Percentiles rank a stretch among this genome's conserved stretches.
These are phyloP conservation scores for Abelmoschus esculentus DNA, from an alignment of 345 rosid species.

Conservation along the genomic window DNA sequence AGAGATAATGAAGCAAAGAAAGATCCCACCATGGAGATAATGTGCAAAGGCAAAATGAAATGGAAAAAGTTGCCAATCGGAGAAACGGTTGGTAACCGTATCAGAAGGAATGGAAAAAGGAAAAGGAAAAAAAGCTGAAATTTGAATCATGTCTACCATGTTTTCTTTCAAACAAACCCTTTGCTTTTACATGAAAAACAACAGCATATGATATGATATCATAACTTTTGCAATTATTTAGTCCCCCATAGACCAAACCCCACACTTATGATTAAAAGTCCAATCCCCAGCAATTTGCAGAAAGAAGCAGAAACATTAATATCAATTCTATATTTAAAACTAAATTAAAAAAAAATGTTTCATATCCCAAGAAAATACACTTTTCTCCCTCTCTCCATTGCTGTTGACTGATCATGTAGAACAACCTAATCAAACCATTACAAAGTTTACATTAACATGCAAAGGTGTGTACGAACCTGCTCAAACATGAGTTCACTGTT, in stretches of 20 bases:
- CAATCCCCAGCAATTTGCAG: slow-evolving; percentile 2
- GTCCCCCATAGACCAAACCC: slow-evolving; percentile 40
- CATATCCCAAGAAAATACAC: slow-evolving; percentile 40
- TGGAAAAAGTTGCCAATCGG: slow-evolving; percentile 32
- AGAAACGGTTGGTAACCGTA: slow-evolving; percentile 27
- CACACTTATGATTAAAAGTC: slow-evolving; percentile 11
- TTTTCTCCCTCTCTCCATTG: slow-evolving; percentile 12
- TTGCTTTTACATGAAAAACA: slow-evolving; percentile 24
- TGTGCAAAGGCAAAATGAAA: slow-evolving; percentile 1
- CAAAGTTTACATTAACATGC: slow-evolving; percentile 8
- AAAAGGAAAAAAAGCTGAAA: slow-evolving; percentile 11
- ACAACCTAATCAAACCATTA: slow-evolving; percentile 11
- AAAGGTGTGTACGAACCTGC: background rate
- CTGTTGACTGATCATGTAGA: slow-evolving; percentile 55
- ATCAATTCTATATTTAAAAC: background rate
- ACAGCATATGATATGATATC: slow-evolving; percentile 31
- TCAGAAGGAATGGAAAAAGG: too few relatives aligned
- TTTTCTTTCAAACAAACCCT: background rate
- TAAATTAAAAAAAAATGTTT: slow-evolving; percentile 3
- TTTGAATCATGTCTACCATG: slow-evolving; percentile 38
- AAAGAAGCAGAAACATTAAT: background rate
- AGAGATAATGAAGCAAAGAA: too few relatives aligned
- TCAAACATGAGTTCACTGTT: too few relatives aligned
- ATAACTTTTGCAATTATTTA: slow-evolving; percentile 39
- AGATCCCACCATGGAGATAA: slow-evolving; percentile 25